Evolutionary conservation across 2,329 filamentous ascomycete species (phyloP).

Genomic region (Chaetothyriales sp.): DNA sequence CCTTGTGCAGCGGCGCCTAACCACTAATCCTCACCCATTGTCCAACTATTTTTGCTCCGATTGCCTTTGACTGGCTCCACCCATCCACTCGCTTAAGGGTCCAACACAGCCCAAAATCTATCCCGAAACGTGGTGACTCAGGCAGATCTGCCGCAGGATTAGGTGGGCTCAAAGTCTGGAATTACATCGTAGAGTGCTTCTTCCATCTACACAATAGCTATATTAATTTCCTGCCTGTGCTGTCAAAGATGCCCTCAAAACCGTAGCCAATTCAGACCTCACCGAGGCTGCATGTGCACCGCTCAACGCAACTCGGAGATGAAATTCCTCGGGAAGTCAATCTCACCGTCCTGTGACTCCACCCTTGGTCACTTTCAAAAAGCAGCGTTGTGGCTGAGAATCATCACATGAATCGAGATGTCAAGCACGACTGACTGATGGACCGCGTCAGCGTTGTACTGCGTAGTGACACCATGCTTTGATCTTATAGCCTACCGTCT

Average conservation of each 20-base stretch:
- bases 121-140: neutral
- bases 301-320: neutral
- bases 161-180: neutral
- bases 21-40: too few relatives aligned
- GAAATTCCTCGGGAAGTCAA: neutral
- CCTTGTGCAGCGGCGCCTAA: too few relatives aligned
- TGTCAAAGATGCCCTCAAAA: neutral
- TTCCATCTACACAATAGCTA: neutral
- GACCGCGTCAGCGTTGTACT: too few relatives aligned
- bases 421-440: too few relatives aligned
- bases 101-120: neutral
- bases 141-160: neutral
- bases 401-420: too few relatives aligned
- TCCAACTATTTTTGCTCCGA: neutral
- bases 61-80: neutral
- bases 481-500: too few relatives aligned
- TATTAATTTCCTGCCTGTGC: neutral
- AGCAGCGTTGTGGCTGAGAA: too few relatives aligned
- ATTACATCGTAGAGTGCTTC: neutral
- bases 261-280: neutral
- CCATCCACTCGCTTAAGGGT: neutral
- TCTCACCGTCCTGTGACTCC: neutral
- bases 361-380: neutral
- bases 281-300: neutral
- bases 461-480: too few relatives aligned